These are phyloP conservation scores for Pseudocercospora pini-densiflorae DNA, from an alignment of 2,329 filamentous ascomycete species.

Conservation along the genomic window DNA sequence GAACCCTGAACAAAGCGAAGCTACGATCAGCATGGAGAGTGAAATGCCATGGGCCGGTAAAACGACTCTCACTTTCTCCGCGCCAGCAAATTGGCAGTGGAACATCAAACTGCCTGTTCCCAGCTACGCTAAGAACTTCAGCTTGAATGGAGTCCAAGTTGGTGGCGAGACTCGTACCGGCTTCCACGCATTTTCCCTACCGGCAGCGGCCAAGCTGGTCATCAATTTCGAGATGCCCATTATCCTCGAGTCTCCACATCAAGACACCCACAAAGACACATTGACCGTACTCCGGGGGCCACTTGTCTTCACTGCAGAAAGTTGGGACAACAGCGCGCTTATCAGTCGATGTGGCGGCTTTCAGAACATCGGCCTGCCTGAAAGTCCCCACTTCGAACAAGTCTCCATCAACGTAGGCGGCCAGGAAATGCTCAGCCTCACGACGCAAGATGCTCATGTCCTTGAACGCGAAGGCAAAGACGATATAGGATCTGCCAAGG, in stretches of 20 bases:
- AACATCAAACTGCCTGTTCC: slow-evolving; percentile 5
- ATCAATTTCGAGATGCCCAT: slow-evolving; percentile 10
- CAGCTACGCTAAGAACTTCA: slow-evolving; percentile 6
- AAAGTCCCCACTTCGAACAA: slow-evolving; percentile 4
- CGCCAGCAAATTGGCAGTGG: slow-evolving; percentile 4
- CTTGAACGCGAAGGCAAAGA: slow-evolving; percentile 5
- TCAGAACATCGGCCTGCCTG: slow-evolving; percentile 8
- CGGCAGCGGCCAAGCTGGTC: background rate
- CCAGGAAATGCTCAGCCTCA: slow-evolving; percentile 10
- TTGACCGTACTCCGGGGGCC: slow-evolving; percentile 10
- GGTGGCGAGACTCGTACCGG: background rate
- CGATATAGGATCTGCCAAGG: slow-evolving; percentile 9
- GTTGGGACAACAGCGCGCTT: slow-evolving; percentile 8
- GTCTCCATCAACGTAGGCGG: background rate
- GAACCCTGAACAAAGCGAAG: background rate
- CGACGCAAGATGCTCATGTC: slow-evolving; percentile 7
- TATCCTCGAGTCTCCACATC: slow-evolving; percentile 6
- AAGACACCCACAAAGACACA: slow-evolving; percentile 3
- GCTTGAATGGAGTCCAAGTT: slow-evolving; percentile 3
- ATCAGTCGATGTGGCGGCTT: background rate
- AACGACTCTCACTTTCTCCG: slow-evolving; percentile 6
- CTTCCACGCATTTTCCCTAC: slow-evolving; percentile 3
- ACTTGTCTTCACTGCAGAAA: slow-evolving; percentile 10
- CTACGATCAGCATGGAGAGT: background rate
- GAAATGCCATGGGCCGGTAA: slow-evolving; percentile 4